A percentile compares a stretch with the other conserved stretches of the same genome.
phyloP scores from a whole-genome alignment of 306 rosid species.

The Sophora flavescens region DNA sequence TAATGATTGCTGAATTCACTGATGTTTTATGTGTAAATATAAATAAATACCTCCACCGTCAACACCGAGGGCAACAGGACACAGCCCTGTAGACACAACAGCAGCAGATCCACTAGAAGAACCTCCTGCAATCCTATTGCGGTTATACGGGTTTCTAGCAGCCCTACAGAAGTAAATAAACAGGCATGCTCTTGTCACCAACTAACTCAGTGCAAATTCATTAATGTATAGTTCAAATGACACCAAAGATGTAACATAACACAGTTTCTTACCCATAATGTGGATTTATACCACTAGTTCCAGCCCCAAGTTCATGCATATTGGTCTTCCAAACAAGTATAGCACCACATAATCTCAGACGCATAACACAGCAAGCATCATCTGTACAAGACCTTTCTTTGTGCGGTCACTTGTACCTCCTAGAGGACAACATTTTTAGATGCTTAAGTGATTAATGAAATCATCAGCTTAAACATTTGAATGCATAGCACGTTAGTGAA shows the following conservation, averaged over 20 bases:
- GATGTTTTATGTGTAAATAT: background rate
- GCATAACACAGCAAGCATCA: slow-evolving; percentile 83
- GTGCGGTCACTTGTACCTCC: slow-evolving; percentile 96
- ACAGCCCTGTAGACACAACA: slow-evolving; percentile 89
- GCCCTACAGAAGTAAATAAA: slow-evolving; percentile 58
- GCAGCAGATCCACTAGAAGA: slow-evolving; percentile 98
- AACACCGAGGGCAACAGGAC: slow-evolving; percentile 93
- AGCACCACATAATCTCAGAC: slow-evolving; percentile 82
- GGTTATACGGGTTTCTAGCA: slow-evolving; percentile 78
- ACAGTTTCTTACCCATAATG: slow-evolving; percentile 79
- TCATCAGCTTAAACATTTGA: background rate
- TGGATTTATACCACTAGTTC: slow-evolving; percentile 94
- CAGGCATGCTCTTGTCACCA: too few species aligned
- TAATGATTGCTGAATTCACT: background rate
- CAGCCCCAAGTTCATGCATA: slow-evolving; percentile 97
- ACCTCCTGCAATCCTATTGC: slow-evolving; percentile 77
- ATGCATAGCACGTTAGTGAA: background rate
- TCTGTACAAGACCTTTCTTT: slow-evolving; percentile 68
- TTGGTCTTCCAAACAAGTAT: slow-evolving; percentile 90
- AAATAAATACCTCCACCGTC: slow-evolving; percentile 90
- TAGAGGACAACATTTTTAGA: slow-evolving; percentile 41
- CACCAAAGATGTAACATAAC: slow-evolving; percentile 22
- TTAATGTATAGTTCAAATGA: background rate
- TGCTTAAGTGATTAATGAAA: slow-evolving; percentile 2
- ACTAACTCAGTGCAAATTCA: slow-evolving; percentile 1